Evolutionary conservation across 108 stramenopile genomes (phyloP).

Genomic region (Pseudonitzschia multiseries): DNA sequence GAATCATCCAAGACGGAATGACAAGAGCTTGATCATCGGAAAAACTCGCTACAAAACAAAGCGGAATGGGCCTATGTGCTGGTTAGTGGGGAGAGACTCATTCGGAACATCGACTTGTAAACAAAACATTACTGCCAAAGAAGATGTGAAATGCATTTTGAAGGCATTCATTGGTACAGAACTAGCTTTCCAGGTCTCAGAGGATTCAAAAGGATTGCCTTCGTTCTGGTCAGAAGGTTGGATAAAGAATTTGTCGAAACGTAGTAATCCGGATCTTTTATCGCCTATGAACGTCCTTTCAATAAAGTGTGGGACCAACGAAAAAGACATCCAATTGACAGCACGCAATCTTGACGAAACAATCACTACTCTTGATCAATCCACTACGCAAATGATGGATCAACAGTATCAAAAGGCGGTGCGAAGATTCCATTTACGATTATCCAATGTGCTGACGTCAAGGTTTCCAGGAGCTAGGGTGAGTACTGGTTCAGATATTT

Average conservation of each 20-base stretch:
- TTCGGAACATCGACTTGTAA: conserved; percentile 20
- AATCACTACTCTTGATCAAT: neutral
- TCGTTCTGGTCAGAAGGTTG: conserved; percentile 22
- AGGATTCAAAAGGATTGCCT: conserved; percentile 19
- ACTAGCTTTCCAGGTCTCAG: conserved; percentile 8
- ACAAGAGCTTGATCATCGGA: conserved; percentile 8
- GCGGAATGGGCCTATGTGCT: conserved; percentile 18
- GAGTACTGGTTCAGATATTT: neutral
- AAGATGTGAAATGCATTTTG: conserved; percentile 10
- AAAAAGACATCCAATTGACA: neutral
- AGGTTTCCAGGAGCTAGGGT: conserved; percentile 26
- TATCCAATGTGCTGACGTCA: conserved; percentile 26
- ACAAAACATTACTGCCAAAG: conserved; percentile 5
- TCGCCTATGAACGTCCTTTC: conserved; percentile 22
- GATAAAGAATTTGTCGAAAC: conserved; percentile 10
- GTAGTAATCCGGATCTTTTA: conserved; percentile 11
- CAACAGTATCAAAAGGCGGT: conserved; percentile 29
- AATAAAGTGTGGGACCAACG: neutral
- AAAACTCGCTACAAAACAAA: conserved; percentile 14
- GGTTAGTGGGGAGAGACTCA: conserved; percentile 28
- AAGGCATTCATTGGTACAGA: conserved; percentile 11
- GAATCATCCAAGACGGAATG: conserved; percentile 25
- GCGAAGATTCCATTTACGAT: conserved; percentile 21
- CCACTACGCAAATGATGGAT: conserved; percentile 2
- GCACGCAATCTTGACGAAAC: neutral